phyloP scores from a whole-genome alignment of 139 green algal genomes.

The Micractinium sp. region DNA sequence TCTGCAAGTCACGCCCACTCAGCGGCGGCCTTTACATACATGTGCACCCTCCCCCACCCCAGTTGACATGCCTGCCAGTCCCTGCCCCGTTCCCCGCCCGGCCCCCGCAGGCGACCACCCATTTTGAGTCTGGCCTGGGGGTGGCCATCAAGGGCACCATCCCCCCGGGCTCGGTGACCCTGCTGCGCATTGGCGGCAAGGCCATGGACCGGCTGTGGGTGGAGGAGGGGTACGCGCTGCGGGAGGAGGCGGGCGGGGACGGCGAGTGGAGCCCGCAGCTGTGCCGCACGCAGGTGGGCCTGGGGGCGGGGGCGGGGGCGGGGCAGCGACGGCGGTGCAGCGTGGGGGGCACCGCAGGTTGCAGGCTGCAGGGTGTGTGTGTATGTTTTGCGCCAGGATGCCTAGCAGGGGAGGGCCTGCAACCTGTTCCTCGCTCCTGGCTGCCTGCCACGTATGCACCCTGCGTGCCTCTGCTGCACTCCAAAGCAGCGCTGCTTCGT shows the following conservation, averaged over 20 bases:
- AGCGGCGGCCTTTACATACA: too few relatives aligned
- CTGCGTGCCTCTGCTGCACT: neutral
- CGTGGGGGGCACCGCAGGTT: too few relatives aligned
- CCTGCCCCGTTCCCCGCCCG: neutral
- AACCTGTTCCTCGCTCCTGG: neutral
- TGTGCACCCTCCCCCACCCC: neutral
- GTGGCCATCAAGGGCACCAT: neutral
- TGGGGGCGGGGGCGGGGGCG: neutral
- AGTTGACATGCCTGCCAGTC: neutral
- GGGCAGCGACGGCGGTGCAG: too few relatives aligned
- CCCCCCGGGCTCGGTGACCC: neutral
- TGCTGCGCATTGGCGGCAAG: neutral
- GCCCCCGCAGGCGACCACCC: neutral
- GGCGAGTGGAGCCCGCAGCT: constrained; percentile 1
- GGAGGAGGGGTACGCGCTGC: constrained; percentile 16
- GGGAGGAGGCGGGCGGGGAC: neutral
- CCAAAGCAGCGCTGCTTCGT: neutral
- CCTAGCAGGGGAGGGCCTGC: neutral
- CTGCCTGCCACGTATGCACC: neutral
- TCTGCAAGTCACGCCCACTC: too few relatives aligned
- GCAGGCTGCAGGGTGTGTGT: neutral
- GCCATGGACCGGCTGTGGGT: constrained; percentile 4
- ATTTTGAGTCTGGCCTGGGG: constrained; percentile 14
- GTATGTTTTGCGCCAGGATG: neutral
- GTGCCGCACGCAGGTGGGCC: constrained; percentile 16